Conservation (phyloP, 2,329 filamentous ascomycete species). For the Canariomyces notabilis region DNA sequence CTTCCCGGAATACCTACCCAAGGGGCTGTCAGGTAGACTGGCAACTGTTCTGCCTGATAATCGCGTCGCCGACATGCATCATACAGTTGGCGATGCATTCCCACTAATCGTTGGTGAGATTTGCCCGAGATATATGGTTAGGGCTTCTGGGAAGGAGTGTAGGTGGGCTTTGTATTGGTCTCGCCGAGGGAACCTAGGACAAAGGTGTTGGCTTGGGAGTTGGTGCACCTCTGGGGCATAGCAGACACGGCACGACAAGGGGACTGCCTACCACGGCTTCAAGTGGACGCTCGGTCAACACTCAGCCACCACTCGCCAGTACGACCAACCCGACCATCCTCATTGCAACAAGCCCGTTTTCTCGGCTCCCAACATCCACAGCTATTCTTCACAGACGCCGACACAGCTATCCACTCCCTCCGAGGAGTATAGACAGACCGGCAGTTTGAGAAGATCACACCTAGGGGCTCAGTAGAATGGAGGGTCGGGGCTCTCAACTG, state of each 20-base stretch:
- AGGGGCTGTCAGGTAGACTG: conserved; percentile 7
- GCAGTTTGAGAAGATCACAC: conserved; percentile 1
- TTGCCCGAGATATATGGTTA: conserved; percentile 2
- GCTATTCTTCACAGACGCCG: not conserved
- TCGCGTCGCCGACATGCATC: conserved; percentile 7
- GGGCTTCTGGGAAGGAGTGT: conserved; percentile 7
- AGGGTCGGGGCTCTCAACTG: not conserved
- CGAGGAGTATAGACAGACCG: conserved; percentile 1
- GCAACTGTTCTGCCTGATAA: conserved; percentile 10
- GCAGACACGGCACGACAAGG: conserved; percentile 2
- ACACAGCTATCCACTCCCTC: not conserved
- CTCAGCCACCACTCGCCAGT: not conserved
- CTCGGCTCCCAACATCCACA: conserved; percentile 1
- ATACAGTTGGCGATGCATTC: conserved; percentile 7
- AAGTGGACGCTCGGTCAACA: not conserved
- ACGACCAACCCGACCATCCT: conserved; percentile 4
- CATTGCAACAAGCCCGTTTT: not conserved
- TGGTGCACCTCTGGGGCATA: conserved; percentile 4
- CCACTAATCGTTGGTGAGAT: conserved; percentile 4
- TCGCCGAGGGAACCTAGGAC: conserved; percentile 5
- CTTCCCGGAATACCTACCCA: conserved; percentile 7
- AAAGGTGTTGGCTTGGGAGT: conserved; percentile 7
- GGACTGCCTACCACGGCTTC: conserved; percentile 3
- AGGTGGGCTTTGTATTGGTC: conserved; percentile 1
- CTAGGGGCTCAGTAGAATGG: not conserved